These are phyloP conservation scores for Lodderomyces beijingensis DNA, from an alignment of 1,139 yeast species.

Conservation along the genomic window DNA sequence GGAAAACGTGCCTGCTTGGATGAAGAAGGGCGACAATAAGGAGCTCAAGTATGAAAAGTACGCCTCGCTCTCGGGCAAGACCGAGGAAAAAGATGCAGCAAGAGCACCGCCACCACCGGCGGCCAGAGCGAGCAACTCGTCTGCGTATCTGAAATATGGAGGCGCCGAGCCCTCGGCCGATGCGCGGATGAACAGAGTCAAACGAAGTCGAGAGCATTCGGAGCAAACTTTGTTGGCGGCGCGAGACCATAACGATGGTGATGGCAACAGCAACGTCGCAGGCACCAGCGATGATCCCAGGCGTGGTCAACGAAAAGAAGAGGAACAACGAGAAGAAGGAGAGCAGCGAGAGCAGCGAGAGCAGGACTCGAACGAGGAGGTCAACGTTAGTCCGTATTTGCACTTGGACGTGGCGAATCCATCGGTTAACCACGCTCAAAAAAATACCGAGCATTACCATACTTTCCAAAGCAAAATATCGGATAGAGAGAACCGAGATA, in stretches of 20 bases:
- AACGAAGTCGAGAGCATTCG: no score
- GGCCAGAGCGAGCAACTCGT: not conserved
- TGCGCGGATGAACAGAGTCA: not conserved
- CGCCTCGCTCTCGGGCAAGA: slow-evolving; percentile 16
- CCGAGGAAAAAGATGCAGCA: not conserved
- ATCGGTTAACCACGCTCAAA: slow-evolving; percentile 13
- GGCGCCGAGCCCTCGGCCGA: slow-evolving; percentile 1
- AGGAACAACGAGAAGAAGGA: slow-evolving; percentile 4
- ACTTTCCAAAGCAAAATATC: slow-evolving; percentile 39
- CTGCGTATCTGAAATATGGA: not conserved
- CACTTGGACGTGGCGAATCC: slow-evolving; percentile 31
- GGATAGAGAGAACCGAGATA: slow-evolving; percentile 34
- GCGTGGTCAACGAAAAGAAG: slow-evolving; percentile 8
- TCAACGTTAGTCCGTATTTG: slow-evolving; percentile 24
- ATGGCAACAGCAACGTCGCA: not conserved
- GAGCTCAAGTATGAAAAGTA: slow-evolving; percentile 38
- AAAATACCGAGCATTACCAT: slow-evolving; percentile 20
- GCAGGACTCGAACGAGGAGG: not conserved
- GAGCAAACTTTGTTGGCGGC: no score
- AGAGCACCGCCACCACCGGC: not conserved
- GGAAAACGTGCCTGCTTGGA: slow-evolving; percentile 38
- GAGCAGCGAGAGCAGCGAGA: slow-evolving; percentile 3
- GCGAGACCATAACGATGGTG: no score
- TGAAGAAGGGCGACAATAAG: slow-evolving; percentile 18
- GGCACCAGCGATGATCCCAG: slow-evolving; percentile 3